These are phyloP conservation scores for Thoreauomyces humboldtii DNA, from an alignment of 192 early-diverging fungal species.

Conservation along the genomic window DNA sequence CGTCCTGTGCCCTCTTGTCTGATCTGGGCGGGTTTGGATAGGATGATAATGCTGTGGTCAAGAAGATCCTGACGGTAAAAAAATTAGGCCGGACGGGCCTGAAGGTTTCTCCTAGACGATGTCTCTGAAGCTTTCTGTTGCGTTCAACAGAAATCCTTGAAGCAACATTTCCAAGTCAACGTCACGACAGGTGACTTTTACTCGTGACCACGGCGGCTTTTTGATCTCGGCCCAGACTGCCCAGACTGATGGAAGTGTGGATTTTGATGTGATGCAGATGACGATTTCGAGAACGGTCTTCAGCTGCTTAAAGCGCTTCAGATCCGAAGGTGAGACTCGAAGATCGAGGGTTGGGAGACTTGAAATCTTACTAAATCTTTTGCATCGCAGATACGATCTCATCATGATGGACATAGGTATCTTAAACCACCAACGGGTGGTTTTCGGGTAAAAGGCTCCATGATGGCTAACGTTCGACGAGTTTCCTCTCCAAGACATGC, in stretches of 20 bases:
- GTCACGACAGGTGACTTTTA: not conserved
- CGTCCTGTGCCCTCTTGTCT: no score
- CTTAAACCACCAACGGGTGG: no score
- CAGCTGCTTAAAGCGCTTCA: not conserved
- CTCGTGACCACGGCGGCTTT: not conserved
- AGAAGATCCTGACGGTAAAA: slow-evolving; percentile 12
- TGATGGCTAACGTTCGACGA: no score
- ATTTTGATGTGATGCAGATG: not conserved
- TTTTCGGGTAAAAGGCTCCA: no score
- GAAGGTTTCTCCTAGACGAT: no score
- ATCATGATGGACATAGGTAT: slow-evolving; percentile 20
- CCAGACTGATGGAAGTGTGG: no score
- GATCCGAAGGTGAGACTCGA: no score
- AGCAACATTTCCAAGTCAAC: slow-evolving; percentile 1
- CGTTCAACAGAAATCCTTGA: not conserved
- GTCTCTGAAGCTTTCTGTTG: no score
- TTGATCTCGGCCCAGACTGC: not conserved
- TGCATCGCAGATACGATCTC: slow-evolving; percentile 17
- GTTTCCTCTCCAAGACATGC: slow-evolving; percentile 16
- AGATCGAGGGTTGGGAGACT: no score
- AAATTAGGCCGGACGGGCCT: no score
- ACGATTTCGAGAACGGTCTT: slow-evolving; percentile 4
- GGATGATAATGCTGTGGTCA: slow-evolving; percentile 14
- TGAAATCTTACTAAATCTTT: no score
- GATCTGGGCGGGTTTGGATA: no score